phyloP scores from a whole-genome alignment of 495 filamentous ascomycete genomes.

The Penicillium fimorum region DNA sequence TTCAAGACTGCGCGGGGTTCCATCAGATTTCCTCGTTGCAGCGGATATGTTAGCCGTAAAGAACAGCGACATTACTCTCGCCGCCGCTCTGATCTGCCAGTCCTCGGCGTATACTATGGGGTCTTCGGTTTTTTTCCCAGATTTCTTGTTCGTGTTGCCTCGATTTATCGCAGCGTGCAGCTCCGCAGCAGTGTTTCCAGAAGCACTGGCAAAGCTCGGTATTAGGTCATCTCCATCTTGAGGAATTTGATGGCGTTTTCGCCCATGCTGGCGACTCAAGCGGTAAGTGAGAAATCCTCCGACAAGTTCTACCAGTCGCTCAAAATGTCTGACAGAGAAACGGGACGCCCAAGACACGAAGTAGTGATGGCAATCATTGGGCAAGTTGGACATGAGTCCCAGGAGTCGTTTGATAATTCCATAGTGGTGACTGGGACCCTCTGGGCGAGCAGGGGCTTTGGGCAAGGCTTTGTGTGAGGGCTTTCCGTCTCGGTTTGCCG shows the following conservation, averaged over 20 bases:
- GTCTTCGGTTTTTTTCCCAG: conserved; percentile 44
- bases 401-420: conserved; percentile 84
- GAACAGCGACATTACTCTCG: conserved; percentile 76
- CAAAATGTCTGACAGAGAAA: conserved; percentile 65
- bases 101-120: conserved; percentile 73
- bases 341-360: conserved; percentile 84
- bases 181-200: conserved; percentile 62
- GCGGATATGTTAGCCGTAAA: conserved; percentile 77
- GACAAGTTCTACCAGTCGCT: conserved; percentile 70
- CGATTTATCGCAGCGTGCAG: conserved; percentile 76
- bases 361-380: conserved; percentile 74
- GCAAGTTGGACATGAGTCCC: conserved; percentile 73
- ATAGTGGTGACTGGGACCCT: conserved; percentile 61
- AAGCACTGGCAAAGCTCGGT: conserved; percentile 63
- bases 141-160: conserved; percentile 47
- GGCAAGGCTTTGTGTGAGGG: conserved; percentile 19
- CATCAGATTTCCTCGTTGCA: conserved; percentile 33
- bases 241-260: conserved; percentile 55
- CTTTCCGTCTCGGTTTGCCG: conserved; percentile 23
- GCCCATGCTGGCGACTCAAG: conserved; percentile 69
- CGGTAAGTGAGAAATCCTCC: conserved; percentile 82
- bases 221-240: conserved; percentile 64
- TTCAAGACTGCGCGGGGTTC: conserved; percentile 17
- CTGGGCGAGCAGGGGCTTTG: conserved; percentile 16
- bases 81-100: conserved; percentile 86